Evolutionary conservation across 1,139 yeast species (phyloP).

Genomic region (Sugiyamaella japonica): DNA sequence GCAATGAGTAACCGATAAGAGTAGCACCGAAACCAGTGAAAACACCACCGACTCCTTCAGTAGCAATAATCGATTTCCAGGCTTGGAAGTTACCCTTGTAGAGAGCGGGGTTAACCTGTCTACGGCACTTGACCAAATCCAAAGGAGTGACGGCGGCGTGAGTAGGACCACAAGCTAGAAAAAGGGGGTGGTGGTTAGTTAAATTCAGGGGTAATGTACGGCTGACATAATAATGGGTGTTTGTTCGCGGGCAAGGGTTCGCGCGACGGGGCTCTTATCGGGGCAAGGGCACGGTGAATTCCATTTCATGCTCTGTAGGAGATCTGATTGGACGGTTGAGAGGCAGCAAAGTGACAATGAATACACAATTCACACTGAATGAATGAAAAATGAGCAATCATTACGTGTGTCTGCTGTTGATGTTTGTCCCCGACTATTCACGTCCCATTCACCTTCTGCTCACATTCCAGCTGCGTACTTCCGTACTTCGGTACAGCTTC

Average conservation of each 20-base stretch:
- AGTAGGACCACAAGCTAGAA: conserved; percentile 91
- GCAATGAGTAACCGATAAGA: conserved; percentile 83
- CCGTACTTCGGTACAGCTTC: too few species aligned
- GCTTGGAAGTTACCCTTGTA: conserved; percentile 79
- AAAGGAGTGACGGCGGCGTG: conserved; percentile 91
- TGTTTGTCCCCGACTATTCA: too few species aligned
- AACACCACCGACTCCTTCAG: conserved; percentile 70
- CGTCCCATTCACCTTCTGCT: too few species aligned
- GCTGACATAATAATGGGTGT: neutral
- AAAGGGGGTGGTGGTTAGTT: conserved; percentile 16
- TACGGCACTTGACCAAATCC: conserved; percentile 88
- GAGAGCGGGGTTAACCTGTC: conserved; percentile 74
- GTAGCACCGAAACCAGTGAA: conserved; percentile 92
- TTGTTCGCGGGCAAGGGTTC: conserved; percentile 4
- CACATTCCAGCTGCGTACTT: too few species aligned
- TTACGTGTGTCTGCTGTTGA: too few species aligned
- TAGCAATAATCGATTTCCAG: conserved; percentile 67
- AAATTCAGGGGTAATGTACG: conserved; percentile 18
- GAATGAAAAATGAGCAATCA: neutral
- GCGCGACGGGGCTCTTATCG: neutral
- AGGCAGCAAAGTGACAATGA: neutral
- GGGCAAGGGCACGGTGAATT: neutral
- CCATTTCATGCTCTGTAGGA: neutral
- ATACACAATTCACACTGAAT: neutral
- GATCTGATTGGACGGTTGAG: conserved; percentile 2